These are phyloP conservation scores for Vitis riparia DNA, from an alignment of 164 flowering plant species.

Conservation along the genomic window DNA sequence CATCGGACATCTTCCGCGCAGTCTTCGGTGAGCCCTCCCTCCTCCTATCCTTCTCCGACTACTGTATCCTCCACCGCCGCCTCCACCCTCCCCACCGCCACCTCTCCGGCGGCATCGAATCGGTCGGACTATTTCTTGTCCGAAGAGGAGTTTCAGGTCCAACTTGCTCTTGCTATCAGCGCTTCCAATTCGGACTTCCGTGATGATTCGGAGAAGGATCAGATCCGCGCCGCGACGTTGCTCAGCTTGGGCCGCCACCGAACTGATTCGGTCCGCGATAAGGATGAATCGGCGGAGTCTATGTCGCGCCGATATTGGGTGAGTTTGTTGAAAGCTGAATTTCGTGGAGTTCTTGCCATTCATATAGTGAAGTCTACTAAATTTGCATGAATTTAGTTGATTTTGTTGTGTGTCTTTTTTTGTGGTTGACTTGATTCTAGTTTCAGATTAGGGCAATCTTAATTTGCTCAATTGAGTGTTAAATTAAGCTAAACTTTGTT, in stretches of 20 bases:
- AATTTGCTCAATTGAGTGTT: too few species aligned
- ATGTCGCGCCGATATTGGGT: slow-evolving; percentile 80
- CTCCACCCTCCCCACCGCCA: slow-evolving; percentile 9
- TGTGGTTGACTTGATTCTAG: too few species aligned
- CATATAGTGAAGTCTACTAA: neutral
- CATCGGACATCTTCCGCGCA: slow-evolving; percentile 16
- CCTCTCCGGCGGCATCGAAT: slow-evolving; percentile 16
- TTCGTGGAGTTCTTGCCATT: neutral
- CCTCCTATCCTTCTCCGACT: neutral
- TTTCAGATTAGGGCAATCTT: too few species aligned
- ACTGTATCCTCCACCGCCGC: slow-evolving; percentile 9
- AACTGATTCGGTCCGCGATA: slow-evolving; percentile 27
- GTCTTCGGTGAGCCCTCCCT: slow-evolving; percentile 15
- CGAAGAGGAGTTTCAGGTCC: slow-evolving; percentile 93
- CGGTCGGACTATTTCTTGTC: slow-evolving; percentile 59
- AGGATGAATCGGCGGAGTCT: slow-evolving; percentile 38
- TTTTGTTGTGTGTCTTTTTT: neutral
- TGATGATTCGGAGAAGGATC: slow-evolving; percentile 66
- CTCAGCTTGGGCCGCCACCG: slow-evolving; percentile 55
- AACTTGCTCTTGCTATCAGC: slow-evolving; percentile 91
- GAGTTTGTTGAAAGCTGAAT: slow-evolving; percentile 19
- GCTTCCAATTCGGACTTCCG: slow-evolving; percentile 69
- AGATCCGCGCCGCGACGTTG: slow-evolving; percentile 75
- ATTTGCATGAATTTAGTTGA: neutral
- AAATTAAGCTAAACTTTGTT: too few species aligned